Base-by-base conservation (phyloP, 2,329 filamentous ascomycete genomes). In the Sporothrix mexicana region DNA sequence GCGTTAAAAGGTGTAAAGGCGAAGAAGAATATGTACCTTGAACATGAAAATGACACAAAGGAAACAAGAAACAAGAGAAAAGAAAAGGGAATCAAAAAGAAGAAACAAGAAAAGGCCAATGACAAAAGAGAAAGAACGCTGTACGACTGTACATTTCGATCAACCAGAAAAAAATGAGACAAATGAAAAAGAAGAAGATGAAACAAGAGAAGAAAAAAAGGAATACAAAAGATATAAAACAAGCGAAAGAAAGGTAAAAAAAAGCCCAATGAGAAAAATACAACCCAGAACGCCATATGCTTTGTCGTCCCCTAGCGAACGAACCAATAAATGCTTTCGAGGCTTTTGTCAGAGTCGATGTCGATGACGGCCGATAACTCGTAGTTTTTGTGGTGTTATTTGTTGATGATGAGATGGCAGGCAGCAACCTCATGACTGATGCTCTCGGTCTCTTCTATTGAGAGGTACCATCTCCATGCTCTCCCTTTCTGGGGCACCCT, bases 201-300 rank as follows among this genome's bases (percentile, higher is more conserved):
- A n/a, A 36, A 67, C 13, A 57, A 57, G 6, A 57, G 13, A 68
- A 12, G 41, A 41, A 51, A 57, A 7, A 64, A 66, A 25, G 15
- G n/a, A 66, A 17, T 25, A 66, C 9, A 30, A 25, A 41, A 23
- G 30, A 23, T 43, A 8, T 17, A 25, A 25, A 13, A 25, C 17
- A 13, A 25, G 20, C 30, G 6, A 41, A 25, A 47, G 12, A 41
- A 41, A 7, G 55, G 15, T 3, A 12, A 45, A 64, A 45, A 43
- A 13, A 43, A n/a, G 45, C 3, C n/a, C 3, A 30, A 30, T 3
- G 30, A 45, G 23, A 47, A 55, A 55, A 41, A 23, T 20, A n/a
- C 6, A 55, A 10, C 17, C 68, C 23, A 20, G 45, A 73, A 73
- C 71, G 71, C 71, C 71, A 10, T 51, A 69, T 72, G 71, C 71